Conservation (phyloP, 345 rosid genomes). For the Heritiera fomes region DNA sequence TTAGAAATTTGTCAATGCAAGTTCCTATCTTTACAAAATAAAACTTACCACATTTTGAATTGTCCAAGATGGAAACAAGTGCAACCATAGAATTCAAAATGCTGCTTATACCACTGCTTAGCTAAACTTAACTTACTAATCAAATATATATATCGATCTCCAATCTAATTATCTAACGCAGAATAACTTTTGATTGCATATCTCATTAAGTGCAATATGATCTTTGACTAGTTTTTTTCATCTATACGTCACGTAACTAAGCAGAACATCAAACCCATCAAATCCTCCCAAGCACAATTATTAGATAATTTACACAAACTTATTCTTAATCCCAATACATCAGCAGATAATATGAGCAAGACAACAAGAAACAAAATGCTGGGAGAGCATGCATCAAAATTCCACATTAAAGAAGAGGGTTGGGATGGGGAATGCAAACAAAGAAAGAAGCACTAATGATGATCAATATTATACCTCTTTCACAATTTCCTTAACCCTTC, state of each 20-base stretch:
- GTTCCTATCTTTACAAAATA: not conserved
- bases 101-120: not conserved
- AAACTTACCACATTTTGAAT: not conserved
- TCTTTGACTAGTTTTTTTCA: not conserved
- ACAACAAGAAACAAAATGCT: not conserved
- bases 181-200: not conserved
- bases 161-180: not conserved
- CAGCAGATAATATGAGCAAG: not conserved
- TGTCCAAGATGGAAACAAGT: not conserved
- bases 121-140: not conserved
- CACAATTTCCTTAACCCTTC: conserved; percentile 85
- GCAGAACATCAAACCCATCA: not conserved
- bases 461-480: conserved; percentile 67
- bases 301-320: not conserved
- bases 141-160: not conserved
- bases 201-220: not conserved
- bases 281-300: conserved; percentile 4
- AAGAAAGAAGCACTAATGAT: not conserved
- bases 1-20: not conserved
- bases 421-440: not conserved
- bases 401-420: not conserved
- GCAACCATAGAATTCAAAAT: conserved; percentile 2
- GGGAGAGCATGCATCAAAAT: not conserved
- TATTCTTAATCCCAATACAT: not conserved
- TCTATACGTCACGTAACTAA: not conserved